Base-by-base conservation (phyloP, 148 eudicot species). In the Limonium bicolor region DNA sequence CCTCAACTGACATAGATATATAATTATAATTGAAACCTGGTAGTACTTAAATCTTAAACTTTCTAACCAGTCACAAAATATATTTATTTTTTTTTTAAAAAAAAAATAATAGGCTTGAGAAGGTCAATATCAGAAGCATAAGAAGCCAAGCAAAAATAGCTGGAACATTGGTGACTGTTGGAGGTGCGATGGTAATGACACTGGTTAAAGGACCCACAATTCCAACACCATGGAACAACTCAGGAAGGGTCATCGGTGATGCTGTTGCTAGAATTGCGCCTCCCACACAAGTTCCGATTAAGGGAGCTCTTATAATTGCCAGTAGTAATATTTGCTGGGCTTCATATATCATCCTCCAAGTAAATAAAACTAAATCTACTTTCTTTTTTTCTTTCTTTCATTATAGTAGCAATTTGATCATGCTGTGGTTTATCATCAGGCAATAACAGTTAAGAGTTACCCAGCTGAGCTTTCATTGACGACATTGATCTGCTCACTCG, bases 21-120 rank as follows among this genome's bases (percentile, higher is more conserved):
- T n/a, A n/a, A n/a, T n/a, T n/a, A n/a, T n/a, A n/a, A n/a, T n/a
- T n/a, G n/a, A n/a, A n/a, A n/a, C n/a, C n/a, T n/a, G n/a, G n/a
- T n/a, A n/a, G n/a, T n/a, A n/a, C n/a, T n/a, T n/a, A n/a, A n/a
- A n/a, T n/a, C n/a, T n/a, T n/a, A n/a, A n/a, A n/a, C n/a, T n/a
- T n/a, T n/a, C n/a, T n/a, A n/a, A n/a, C n/a, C n/a, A n/a, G n/a
- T n/a, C n/a, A n/a, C n/a, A n/a, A n/a, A n/a, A n/a, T n/a, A n/a
- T n/a, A n/a, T n/a, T n/a, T n/a, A n/a, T n/a, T n/a, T n/a, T n/a
- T n/a, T n/a, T n/a, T n/a, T n/a, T n/a, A n/a, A n/a, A n/a, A n/a
- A n/a, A n/a, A n/a, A n/a, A n/a, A n/a, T n/a, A n/a, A n/a, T n/a
- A 84, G 97, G 80, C 66, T 77, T 17, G 97, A 90, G 53, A 70